Evolutionary conservation across 352 stramenopile species (phyloP).

Genomic region (Phytophthora brassicae): DNA sequence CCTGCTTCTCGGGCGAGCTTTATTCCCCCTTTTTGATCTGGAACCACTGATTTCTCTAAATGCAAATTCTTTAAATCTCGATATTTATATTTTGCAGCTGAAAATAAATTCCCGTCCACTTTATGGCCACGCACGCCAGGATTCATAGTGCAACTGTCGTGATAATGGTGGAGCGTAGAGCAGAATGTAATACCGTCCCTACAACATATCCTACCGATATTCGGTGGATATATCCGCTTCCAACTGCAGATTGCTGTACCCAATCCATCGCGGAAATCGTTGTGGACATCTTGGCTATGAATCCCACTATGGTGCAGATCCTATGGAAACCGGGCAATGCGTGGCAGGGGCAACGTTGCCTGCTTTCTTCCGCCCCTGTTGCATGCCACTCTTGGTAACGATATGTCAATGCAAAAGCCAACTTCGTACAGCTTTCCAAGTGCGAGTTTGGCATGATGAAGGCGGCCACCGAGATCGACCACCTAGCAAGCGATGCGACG

Average conservation of each 20-base stretch:
- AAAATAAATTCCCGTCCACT: neutral
- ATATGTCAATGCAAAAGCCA: too few species aligned
- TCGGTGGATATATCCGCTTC: too few species aligned
- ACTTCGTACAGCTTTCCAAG: too few species aligned
- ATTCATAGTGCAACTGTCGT: neutral
- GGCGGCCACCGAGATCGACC: neutral
- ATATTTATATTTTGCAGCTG: neutral
- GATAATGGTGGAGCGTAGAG: neutral
- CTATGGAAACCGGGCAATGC: neutral
- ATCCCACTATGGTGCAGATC: constrained; percentile 17
- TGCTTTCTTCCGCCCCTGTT: constrained; percentile 27
- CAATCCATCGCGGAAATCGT: too few species aligned
- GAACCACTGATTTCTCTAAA: neutral
- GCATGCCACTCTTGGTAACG: constrained; percentile 17
- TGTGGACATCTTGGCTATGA: constrained; percentile 15
- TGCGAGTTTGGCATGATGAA: neutral
- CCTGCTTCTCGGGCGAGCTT: neutral
- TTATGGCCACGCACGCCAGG: neutral
- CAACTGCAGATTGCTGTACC: too few species aligned
- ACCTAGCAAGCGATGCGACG: neutral
- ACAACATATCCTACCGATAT: too few species aligned
- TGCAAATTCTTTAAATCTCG: neutral
- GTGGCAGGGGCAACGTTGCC: constrained; percentile 17
- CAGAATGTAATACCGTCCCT: too few species aligned
- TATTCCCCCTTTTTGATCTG: neutral